These are phyloP conservation scores for Calonectria ilicicola DNA, from an alignment of 2,329 filamentous ascomycete species.

Conservation along the genomic window DNA sequence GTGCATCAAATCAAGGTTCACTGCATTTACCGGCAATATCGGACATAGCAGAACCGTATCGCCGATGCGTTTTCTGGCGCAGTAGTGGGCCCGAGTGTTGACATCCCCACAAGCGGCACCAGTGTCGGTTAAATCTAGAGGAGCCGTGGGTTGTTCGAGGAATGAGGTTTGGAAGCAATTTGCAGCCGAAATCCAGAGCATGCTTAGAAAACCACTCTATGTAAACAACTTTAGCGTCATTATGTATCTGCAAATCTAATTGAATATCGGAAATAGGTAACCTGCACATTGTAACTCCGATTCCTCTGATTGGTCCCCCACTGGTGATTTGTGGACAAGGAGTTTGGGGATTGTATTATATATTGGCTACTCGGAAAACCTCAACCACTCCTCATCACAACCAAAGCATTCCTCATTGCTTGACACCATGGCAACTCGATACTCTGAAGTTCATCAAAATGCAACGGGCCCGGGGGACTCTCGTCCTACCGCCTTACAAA, in stretches of 20 bases:
- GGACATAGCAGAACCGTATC: no score
- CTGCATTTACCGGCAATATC: no score
- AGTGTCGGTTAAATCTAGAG: no score
- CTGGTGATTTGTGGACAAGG: no score
- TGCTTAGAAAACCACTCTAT: background rate
- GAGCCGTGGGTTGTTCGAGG: no score
- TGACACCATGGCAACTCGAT: background rate
- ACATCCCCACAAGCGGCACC: no score
- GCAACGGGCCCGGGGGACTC: background rate
- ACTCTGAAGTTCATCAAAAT: background rate
- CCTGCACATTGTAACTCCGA: background rate
- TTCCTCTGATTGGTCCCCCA: background rate
- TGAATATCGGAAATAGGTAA: background rate
- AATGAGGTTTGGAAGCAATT: background rate
- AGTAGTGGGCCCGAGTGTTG: no score
- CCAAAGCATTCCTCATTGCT: no score
- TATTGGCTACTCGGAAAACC: background rate
- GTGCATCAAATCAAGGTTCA: no score
- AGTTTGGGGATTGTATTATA: background rate
- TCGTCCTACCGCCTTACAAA: background rate
- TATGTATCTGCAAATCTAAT: background rate
- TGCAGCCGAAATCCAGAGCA: background rate
- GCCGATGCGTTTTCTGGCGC: no score
- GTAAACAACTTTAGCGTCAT: background rate
- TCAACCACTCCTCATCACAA: background rate